A percentile compares a stretch with the other conserved stretches of the same genome.
These are phyloP conservation scores for Wickerhamomyces chaumierensis DNA, from an alignment of 805 yeast genomes.

Conservation along the genomic window DNA sequence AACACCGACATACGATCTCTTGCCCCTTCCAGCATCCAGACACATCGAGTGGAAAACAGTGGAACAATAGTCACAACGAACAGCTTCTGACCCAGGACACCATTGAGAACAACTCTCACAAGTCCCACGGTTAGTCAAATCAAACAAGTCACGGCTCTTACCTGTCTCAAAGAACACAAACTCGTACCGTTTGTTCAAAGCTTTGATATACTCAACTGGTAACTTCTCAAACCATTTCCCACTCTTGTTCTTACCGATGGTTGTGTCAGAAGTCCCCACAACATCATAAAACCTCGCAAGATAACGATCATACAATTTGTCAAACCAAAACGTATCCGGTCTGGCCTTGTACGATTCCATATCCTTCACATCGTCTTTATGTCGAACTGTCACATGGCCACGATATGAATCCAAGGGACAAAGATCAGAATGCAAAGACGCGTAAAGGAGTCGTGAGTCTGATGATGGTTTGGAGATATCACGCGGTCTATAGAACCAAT, in stretches of 20 bases:
- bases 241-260: too few relatives aligned
- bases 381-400: slow-evolving; percentile 64
- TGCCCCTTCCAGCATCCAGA: too few relatives aligned
- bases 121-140: slow-evolving; percentile 40
- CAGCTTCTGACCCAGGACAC: slow-evolving; percentile 56
- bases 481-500: slow-evolving; percentile 86
- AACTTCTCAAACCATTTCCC: too few relatives aligned
- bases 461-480: slow-evolving; percentile 59
- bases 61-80: too few relatives aligned
- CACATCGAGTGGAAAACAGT: too few relatives aligned
- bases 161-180: slow-evolving; percentile 68
- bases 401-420: slow-evolving; percentile 70
- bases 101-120: slow-evolving; percentile 79
- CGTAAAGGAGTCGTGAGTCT: slow-evolving; percentile 70
- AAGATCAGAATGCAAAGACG: slow-evolving; percentile 76
- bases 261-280: slow-evolving; percentile 44
- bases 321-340: slow-evolving; percentile 71
- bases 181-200: slow-evolving; percentile 55
- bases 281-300: slow-evolving; percentile 77
- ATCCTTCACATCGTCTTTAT: slow-evolving; percentile 49
- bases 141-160: slow-evolving; percentile 46
- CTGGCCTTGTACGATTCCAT: slow-evolving; percentile 38
- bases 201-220: slow-evolving; percentile 48
- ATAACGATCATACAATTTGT: slow-evolving; percentile 75
- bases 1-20: too few relatives aligned